Base-by-base conservation (phyloP, 768 basidiomycete genomes). In the Amanita fuliginea region DNA sequence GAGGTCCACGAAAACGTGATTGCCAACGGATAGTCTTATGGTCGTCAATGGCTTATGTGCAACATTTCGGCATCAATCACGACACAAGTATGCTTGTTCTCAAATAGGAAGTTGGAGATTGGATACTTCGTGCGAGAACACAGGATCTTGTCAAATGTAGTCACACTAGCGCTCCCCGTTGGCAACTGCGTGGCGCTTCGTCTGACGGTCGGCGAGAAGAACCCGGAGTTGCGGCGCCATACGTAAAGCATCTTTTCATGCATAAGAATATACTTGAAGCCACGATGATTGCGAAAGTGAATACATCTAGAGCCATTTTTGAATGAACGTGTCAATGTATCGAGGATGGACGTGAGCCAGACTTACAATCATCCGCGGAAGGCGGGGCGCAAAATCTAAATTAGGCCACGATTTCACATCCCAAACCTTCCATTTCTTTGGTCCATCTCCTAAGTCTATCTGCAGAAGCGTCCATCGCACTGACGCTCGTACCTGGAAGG, bases 291-390 rank as follows among this genome's bases (percentile, higher is more conserved):
- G 55, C 52, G 54, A 57, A 60, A 62, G 48, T 50, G 52, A 46
- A 57, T 54, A 44, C 53, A 60, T 56, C 60, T 59, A 60, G 59
- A 59, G 53, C 57, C 55, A 60, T 59, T 56, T 61, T 62, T 57
- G 59, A 57, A 63, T 61, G 61, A 65, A 63, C 58, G 62, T 62
- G 61, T 63, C 59, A 58, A 59, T 55, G 55, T 55, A 58, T 62
- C 61, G 59, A 60, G 59, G 49, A 26, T 30, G 41, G 24, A 60
- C 47, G 47, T 47, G 47, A 59, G 28, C 42, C 49, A 47, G 24
- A 35, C 62, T 67, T 57, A 57, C 68, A 71, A 68, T 70, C 66
- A 62, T 69, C 72, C 72, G 71, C 66, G 69, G 66, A 65, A 68
- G 67, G 62, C 71, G 72, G 72, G 60, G 52, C 54, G 55, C 50